phyloP scores from a whole-genome alignment of 805 yeast species.

The Candida awuae region DNA sequence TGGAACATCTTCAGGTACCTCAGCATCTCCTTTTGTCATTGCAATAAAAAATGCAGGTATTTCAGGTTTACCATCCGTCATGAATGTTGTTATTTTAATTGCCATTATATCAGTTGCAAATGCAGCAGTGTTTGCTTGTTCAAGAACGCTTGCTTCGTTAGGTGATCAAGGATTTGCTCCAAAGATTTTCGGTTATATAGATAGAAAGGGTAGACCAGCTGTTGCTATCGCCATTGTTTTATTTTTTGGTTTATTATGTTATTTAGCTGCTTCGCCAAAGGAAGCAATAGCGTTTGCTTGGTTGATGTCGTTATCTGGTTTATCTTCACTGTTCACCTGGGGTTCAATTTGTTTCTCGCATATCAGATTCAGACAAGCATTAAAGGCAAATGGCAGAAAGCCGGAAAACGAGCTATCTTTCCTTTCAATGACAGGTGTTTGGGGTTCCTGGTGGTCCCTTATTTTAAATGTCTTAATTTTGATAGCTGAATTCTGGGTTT shows the following conservation, averaged over 20 bases:
- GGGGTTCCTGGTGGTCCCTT: conserved; percentile 60
- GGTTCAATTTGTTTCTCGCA: conserved; percentile 63
- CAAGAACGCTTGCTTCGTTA: conserved; percentile 60
- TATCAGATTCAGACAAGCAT: conserved; percentile 61
- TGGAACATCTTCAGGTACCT: conserved; percentile 39
- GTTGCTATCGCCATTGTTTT: conserved; percentile 53
- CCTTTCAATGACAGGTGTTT: conserved; percentile 57
- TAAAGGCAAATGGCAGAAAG: conserved; percentile 58
- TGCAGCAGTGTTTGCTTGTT: conserved; percentile 65
- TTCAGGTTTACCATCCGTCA: conserved; percentile 58
- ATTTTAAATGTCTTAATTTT: conserved; percentile 51
- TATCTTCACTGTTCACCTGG: conserved; percentile 77
- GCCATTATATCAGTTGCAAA: conserved; percentile 74
- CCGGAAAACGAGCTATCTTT: conserved; percentile 55
- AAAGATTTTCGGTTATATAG: conserved; percentile 54
- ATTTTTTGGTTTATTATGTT: conserved; percentile 49
- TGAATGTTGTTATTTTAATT: conserved; percentile 65
- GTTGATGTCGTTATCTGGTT: conserved; percentile 71
- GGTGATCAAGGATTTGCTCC: conserved; percentile 70
- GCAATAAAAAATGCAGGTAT: conserved; percentile 59
- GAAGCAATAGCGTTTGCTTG: conserved; percentile 58
- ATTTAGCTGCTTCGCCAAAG: conserved; percentile 52
- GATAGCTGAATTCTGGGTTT: conserved; percentile 76
- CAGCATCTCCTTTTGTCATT: conserved; percentile 71
- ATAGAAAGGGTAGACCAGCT: conserved; percentile 71